A percentile compares a stretch with the other conserved stretches of the same genome.
Conservation (phyloP, 163 green algal genomes). For the Picocystis sp. region DNA sequence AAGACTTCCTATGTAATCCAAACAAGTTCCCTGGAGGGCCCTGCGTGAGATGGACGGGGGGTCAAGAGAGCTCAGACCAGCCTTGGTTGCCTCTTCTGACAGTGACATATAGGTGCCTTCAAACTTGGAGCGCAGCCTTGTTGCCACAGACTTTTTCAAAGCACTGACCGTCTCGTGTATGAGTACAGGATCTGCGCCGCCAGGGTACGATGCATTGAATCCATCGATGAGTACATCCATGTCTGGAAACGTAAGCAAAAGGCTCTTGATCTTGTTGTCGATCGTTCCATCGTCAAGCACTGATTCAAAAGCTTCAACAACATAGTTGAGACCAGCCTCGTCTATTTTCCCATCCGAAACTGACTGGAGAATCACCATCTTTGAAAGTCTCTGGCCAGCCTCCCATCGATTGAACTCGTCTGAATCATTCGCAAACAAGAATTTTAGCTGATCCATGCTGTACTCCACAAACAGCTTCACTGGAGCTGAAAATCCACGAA, state of each 20-base stretch:
- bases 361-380: constrained; percentile 44
- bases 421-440: constrained; percentile 82
- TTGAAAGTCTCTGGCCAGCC: constrained; percentile 19
- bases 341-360: constrained; percentile 4
- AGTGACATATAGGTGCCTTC: too few relatives aligned
- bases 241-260: constrained; percentile 48
- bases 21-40: too few relatives aligned
- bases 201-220: too few relatives aligned
- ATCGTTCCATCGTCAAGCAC: constrained; percentile 11
- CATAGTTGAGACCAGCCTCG: not conserved
- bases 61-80: too few relatives aligned
- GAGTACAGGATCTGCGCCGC: constrained; percentile 37
- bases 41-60: too few relatives aligned
- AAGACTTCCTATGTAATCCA: not conserved
- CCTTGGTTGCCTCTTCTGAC: too few relatives aligned
- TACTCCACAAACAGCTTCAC: constrained; percentile 77
- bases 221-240: constrained; percentile 58
- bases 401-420: constrained; percentile 78
- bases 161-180: constrained; percentile 51
- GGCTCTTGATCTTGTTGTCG: constrained; percentile 58
- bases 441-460: constrained; percentile 61
- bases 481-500: constrained; percentile 83
- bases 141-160: constrained; percentile 50
- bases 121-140: constrained; percentile 35
- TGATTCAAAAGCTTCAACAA: constrained; percentile 2